Evolutionary conservation across 306 rosid genomes (phyloP).

Genomic region (Psophocarpus tetragonolobus): DNA sequence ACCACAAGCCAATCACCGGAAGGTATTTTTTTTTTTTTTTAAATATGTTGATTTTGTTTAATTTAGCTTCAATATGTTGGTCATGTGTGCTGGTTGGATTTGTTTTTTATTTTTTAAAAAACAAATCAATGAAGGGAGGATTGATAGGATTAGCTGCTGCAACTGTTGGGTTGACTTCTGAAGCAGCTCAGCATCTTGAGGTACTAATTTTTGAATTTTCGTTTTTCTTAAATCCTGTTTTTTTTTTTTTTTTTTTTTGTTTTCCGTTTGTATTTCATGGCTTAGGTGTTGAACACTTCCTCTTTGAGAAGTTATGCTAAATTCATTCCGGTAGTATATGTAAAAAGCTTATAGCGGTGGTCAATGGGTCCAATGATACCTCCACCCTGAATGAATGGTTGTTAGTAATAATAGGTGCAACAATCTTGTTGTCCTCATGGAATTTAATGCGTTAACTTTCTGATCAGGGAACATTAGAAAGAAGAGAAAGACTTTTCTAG

Average conservation of each 20-base stretch:
- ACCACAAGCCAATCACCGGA: conserved; percentile 89
- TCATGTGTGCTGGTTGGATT: conserved; percentile 14
- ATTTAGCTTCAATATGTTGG: conserved; percentile 8
- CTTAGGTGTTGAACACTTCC: neutral
- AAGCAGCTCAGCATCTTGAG: conserved; percentile 97
- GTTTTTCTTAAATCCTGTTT: neutral
- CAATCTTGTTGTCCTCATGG: neutral
- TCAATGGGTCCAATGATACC: neutral
- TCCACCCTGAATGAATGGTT: too few relatives aligned
- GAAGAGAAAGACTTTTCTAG: too few relatives aligned
- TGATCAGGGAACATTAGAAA: conserved; percentile 13
- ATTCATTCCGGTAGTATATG: neutral
- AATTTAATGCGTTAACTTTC: neutral
- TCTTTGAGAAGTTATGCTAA: neutral
- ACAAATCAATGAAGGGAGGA: conserved; percentile 69
- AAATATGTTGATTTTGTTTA: conserved; percentile 3
- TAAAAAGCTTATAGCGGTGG: neutral
- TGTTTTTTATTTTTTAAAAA: neutral
- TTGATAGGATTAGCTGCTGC: conserved; percentile 98
- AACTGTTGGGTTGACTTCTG: conserved; percentile 94
- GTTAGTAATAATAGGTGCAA: conserved; percentile 1
- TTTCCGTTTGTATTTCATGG: conserved; percentile 19
- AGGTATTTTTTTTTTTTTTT: conserved; percentile 51
- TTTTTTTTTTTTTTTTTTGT: too few relatives aligned
- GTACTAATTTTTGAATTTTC: conserved; percentile 33